Percentiles rank a stretch among this genome's conserved stretches.
These are phyloP conservation scores for Colletotrichum chrysophilum DNA, from an alignment of 2,329 filamentous ascomycete genomes.

Conservation along the genomic window DNA sequence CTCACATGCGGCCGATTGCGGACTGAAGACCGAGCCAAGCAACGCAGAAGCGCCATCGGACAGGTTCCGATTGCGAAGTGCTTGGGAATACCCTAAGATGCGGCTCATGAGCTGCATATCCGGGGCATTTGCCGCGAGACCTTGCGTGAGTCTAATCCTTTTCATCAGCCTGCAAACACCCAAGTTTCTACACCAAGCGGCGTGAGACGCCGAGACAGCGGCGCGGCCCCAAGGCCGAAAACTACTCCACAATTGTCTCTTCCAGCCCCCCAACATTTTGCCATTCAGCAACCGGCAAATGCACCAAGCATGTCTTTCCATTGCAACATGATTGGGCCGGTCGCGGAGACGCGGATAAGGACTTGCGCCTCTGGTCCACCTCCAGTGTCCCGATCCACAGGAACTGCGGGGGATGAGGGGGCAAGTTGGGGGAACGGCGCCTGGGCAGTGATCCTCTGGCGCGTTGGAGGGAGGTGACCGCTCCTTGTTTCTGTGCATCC, in stretches of 20 bases:
- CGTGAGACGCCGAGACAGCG: not conserved
- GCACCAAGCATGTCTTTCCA: not conserved
- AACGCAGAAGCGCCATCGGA: not conserved
- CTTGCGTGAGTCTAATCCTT: not conserved
- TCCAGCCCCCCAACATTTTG: not conserved
- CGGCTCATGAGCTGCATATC: not conserved
- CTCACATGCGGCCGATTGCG: not conserved
- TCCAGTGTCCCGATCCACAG: not conserved
- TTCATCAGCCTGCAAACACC: not conserved
- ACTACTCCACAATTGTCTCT: not conserved
- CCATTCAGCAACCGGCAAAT: not conserved
- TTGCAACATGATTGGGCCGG: not conserved
- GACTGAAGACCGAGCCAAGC: not conserved
- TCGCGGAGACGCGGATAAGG: not conserved
- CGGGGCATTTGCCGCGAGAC: not conserved
- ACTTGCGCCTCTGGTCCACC: not conserved
- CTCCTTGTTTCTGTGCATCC: not conserved
- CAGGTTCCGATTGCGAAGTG: not conserved
- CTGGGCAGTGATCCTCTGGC: not conserved
- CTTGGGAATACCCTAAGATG: not conserved
- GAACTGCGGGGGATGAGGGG: not conserved
- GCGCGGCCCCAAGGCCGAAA: slow-evolving; percentile 10
- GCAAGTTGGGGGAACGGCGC: not conserved
- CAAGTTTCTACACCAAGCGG: not conserved
- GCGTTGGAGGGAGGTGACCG: not conserved